These are phyloP conservation scores for Draba incana DNA, from an alignment of 345 rosid genomes.

Conservation along the genomic window DNA sequence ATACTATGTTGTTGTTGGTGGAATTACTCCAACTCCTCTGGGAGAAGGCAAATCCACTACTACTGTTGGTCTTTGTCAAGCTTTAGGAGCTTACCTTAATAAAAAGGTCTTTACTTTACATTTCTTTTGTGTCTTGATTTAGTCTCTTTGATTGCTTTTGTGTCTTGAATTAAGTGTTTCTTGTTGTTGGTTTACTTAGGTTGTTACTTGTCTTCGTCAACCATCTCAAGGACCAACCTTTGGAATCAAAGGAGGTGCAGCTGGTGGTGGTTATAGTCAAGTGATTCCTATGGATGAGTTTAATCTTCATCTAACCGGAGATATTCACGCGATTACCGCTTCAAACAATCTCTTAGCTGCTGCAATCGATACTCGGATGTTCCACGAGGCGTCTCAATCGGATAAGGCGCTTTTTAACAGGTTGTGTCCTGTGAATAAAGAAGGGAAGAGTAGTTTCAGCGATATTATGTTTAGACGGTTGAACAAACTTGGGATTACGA, in stretches of 20 bases:
- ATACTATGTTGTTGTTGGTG: conserved; percentile 94
- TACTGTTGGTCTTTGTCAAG: conserved; percentile 94
- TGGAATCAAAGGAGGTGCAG: conserved; percentile 99
- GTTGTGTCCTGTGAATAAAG: conserved; percentile 82
- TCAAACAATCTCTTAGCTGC: conserved; percentile 99
- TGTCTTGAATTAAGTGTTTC: not conserved
- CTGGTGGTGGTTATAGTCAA: conserved; percentile 99
- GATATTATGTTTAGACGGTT: conserved; percentile 87
- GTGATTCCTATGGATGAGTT: conserved; percentile 99
- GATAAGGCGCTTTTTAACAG: conserved; percentile 97
- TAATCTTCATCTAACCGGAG: conserved; percentile 96
- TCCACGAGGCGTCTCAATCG: conserved; percentile 89
- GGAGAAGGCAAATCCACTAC: conserved; percentile 99
- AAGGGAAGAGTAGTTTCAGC: conserved; percentile 78
- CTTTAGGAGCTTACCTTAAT: conserved; percentile 89
- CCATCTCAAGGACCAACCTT: conserved; percentile 99
- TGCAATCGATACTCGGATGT: conserved; percentile 94
- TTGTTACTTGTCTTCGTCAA: conserved; percentile 95
- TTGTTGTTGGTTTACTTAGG: conserved; percentile 48
- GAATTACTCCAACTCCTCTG: conserved; percentile 98
- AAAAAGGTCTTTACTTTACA: conserved; percentile 62
- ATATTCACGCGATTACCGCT: conserved; percentile 98
- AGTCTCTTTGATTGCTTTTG: not conserved
- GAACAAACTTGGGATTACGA: conserved; percentile 83
- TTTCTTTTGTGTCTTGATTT: not conserved